Evolutionary conservation across 805 yeast genomes (phyloP), one percentile per base, ranked within the genome.

Genomic region (Saccharomycopsis javanensis): DNA sequence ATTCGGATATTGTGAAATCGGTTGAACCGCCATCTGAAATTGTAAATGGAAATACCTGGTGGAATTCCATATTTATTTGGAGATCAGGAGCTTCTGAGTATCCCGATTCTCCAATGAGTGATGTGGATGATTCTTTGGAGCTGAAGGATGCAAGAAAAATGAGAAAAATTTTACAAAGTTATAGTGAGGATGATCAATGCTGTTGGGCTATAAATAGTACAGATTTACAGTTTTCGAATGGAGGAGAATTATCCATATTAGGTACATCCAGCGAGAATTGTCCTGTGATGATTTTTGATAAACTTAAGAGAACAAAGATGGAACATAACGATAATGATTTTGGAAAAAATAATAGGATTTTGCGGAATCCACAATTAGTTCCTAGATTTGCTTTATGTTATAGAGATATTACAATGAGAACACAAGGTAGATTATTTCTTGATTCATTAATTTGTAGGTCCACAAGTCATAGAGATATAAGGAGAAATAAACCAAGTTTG

Each of bases 41-140:
- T 20, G 27, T 15, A 33, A 18, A 7, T n/a, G 27, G 23, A 4
- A 16, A 8, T 50, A 50, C 50, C 11, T 59, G 62, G 58, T 60
- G 60, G 62, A 33, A 52, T 27, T 35, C 62, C 1, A 55, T 31
- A 16, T 60, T 60, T 60, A 38, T 52, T 15, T 60, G 62, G 62
- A 57, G 53, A 25, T n/a, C 56, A 13, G 52, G 18, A 16, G n/a
- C 11, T 38, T 34, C 18, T 10, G 30, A 23, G 4, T 8, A 2
- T n/a, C 55, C n/a, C 28, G 30, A 15, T 34, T 50, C 34, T n/a
- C 38, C 42, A 11, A n/a, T 34, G n/a, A 31, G 20, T 28, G 59
- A 55, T 13, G 55, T 34, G 25, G 54, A 37, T n/a, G 57, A 56
- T 38, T 48, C 30, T n/a, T 51, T 28, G 6, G 62, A 57, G 31